Base-by-base conservation (phyloP, 352 stramenopile genomes). In the Peronosclerospora sorghi region DNA sequence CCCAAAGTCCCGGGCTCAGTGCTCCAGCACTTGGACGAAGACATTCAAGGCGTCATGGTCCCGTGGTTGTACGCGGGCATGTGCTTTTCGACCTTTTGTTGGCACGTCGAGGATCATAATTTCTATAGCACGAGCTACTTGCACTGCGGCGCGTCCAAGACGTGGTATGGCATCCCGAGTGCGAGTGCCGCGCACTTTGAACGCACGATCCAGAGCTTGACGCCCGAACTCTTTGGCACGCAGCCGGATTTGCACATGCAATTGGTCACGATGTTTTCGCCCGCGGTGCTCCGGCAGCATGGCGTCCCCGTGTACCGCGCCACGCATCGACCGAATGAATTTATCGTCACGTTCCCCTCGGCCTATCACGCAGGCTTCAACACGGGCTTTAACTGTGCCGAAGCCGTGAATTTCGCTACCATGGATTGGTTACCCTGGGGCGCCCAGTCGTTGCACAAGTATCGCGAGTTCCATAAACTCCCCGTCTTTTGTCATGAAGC, bases 41-140 rank as follows among this genome's bases (percentile, higher is more conserved):
- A 96, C 34, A 97, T 99, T 44, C 98, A 97, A 57, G 96, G 96
- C 0, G 95, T 99, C 8, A 99, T 98, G 74, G 83, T 98, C 14
- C 96, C 96, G n/a, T 99, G 96, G 96, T 76, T 99, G 42, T 99
- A 99, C 66, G 94, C 98, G 55, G 96, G 96, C 15, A 98, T 97
- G 74, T 84, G 97, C 21, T 99, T 99, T 51, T 97, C 90, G 4
- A 97, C 96, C 1, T 99, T 99, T 62, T 98, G 92, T 58, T 99
- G 95, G 95, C 96, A 99, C 58, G 97, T 97, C 24, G 96, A 99
- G 64, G 96, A 99, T 61, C 96, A 99, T 69, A 98, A 98, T 69
- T 95, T 99, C 44, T 98, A 98, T 51, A 97, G 83, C 42, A 98
- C 98, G 58, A 98, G 97, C 58, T 99, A 99, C 63, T 71, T 98